Conservation (phyloP, 2,329 filamentous ascomycete species). For the Arthrobotrys pseudoclavata region DNA sequence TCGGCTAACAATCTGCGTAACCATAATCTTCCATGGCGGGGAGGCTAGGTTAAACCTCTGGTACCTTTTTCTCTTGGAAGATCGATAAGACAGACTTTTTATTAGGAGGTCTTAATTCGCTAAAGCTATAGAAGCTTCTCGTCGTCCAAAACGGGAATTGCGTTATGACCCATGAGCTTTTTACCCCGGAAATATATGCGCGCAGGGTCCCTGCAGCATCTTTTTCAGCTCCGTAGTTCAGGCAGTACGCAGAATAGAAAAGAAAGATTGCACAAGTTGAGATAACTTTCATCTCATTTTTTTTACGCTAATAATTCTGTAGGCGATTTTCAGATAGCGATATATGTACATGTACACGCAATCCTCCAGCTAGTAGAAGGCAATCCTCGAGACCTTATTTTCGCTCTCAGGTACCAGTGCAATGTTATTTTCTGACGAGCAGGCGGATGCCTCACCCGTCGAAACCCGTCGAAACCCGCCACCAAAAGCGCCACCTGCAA, state of each 20-base stretch:
- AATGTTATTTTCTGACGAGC: background rate
- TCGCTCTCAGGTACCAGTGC: background rate
- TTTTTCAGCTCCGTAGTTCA: slow-evolving; percentile 22
- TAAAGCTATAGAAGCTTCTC: slow-evolving; percentile 26
- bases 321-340: slow-evolving; percentile 1
- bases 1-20: slow-evolving; percentile 22
- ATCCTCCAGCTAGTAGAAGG: background rate
- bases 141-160: slow-evolving; percentile 34
- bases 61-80: slow-evolving; percentile 34
- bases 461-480: slow-evolving; percentile 12
- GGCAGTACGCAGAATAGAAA: slow-evolving; percentile 45
- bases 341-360: background rate
- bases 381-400: no score
- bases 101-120: slow-evolving; percentile 1
- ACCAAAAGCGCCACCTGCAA: slow-evolving; percentile 50
- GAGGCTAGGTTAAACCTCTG: slow-evolving; percentile 9
- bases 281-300: slow-evolving; percentile 15
- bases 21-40: slow-evolving; percentile 6
- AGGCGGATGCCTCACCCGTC: slow-evolving; percentile 40
- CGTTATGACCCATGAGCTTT: slow-evolving; percentile 4
- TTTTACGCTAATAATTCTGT: background rate
- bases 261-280: slow-evolving; percentile 7
- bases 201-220: slow-evolving; percentile 34
- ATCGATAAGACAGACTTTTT: slow-evolving; percentile 3
- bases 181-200: slow-evolving; percentile 38